These are phyloP conservation scores for Xerocomus potaroensis DNA, from an alignment of 768 basidiomycete species.

Conservation along the genomic window DNA sequence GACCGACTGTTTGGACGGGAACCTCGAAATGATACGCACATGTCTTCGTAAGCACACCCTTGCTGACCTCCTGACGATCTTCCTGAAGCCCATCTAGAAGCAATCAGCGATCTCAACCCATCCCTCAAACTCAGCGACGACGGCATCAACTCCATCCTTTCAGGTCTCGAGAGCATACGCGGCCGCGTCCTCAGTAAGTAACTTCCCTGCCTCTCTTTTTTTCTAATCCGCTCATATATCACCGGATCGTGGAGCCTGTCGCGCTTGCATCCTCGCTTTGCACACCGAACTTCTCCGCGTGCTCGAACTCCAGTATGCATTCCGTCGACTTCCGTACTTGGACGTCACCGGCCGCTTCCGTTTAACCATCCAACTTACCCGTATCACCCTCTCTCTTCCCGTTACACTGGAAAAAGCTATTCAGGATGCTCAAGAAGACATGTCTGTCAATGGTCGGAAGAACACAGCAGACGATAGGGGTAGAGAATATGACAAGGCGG, in stretches of 20 bases:
- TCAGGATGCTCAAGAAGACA: conserved; percentile 33
- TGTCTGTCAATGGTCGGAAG: conserved; percentile 1
- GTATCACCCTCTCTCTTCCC: conserved; percentile 72
- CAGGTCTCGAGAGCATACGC: conserved; percentile 64
- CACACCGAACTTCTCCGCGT: conserved; percentile 69
- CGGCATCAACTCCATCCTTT: conserved; percentile 70
- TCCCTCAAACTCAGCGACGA: conserved; percentile 74
- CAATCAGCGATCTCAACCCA: conserved; percentile 77
- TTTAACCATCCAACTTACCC: conserved; percentile 70
- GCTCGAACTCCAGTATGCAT: conserved; percentile 76
- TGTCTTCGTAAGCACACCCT: conserved; percentile 57
- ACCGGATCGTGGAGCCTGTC: conserved; percentile 48
- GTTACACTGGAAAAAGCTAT: conserved; percentile 70
- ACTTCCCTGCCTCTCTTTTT: neutral
- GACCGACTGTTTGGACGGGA: conserved; percentile 81
- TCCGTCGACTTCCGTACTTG: conserved; percentile 72
- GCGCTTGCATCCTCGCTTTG: conserved; percentile 70
- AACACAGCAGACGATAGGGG: conserved; percentile 7
- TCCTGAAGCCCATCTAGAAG: conserved; percentile 38
- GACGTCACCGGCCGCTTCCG: conserved; percentile 73
- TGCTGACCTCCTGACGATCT: neutral
- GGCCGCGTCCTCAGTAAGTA: conserved; percentile 67
- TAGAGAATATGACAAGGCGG: conserved; percentile 18
- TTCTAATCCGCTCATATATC: neutral
- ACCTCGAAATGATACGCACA: conserved; percentile 78